Percentiles rank a stretch among this genome's conserved stretches.
phyloP scores from a whole-genome alignment of 2,329 filamentous ascomycete species.

The Alternaria triticimaculans region DNA sequence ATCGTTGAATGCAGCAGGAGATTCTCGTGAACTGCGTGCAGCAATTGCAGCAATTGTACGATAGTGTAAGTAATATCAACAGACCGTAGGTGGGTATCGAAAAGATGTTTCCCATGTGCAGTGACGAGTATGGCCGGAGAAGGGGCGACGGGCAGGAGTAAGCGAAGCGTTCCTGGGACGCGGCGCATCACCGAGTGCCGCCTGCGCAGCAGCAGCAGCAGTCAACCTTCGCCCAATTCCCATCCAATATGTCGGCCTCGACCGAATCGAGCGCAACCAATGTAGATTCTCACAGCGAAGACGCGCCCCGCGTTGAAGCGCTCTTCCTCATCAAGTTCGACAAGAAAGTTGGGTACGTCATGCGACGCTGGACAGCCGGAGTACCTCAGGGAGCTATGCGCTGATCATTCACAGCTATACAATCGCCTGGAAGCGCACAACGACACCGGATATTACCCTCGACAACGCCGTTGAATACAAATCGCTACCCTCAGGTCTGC shows the following conservation, averaged over 20 bases:
- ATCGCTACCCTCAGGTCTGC: conserved; percentile 89
- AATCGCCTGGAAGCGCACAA: conserved; percentile 82
- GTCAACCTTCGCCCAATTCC: background rate
- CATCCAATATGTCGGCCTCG: conserved; percentile 18
- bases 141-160: background rate
- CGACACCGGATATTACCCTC: conserved; percentile 71
- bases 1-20: background rate
- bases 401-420: conserved; percentile 65
- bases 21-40: background rate
- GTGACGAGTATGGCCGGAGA: background rate
- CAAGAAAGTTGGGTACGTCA: conserved; percentile 79
- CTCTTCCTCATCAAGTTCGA: conserved; percentile 92
- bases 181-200: conserved; percentile 5
- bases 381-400: conserved; percentile 2
- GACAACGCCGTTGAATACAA: conserved; percentile 95
- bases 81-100: background rate
- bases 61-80: background rate
- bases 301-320: conserved; percentile 61
- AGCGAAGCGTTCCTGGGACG: conserved; percentile 8
- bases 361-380: conserved; percentile 1
- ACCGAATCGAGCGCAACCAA: conserved; percentile 38
- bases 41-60: background rate
- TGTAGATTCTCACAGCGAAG: conserved; percentile 27
- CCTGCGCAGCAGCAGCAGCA: background rate
- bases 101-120: background rate